Base-by-base conservation (phyloP, 2,329 filamentous ascomycete genomes). In the Trichoderma sp. region DNA sequence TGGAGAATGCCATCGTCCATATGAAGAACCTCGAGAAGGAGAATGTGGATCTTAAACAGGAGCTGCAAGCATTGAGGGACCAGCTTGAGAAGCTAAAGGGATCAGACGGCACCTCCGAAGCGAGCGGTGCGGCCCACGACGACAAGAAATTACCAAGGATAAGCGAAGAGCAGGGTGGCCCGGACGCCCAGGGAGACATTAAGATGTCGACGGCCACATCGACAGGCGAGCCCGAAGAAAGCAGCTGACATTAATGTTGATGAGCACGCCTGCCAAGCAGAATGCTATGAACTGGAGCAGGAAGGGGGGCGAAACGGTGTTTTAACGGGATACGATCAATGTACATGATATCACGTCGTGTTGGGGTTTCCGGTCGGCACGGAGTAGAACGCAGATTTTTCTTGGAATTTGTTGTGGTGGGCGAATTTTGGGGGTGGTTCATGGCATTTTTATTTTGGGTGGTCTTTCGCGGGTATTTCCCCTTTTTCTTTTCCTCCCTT, bases 1-100 rank as follows among this genome's bases (percentile, higher is more conserved):
- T 99, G n/a, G 95, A 99, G 79, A 90, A 92, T 80, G 95, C 95
- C 1, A 98, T 98, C 74, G 90, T 94, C 67, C 97, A 98, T 76
- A 97, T 99, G 80, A 94, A 92, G 79, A 86, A 89, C 69, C 80
- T 99, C 70, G 89, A 96, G 78, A 82, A 87, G 73, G 91, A 96
- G 76, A 86, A 93, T 15, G 85, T 85, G 27, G 84, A 85, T 67
- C 87, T 90, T 17, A 91, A 92, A 75, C 86, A 84, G 72, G 88
- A 87, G 76, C 74, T 92, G 19, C 69, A 74, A 19, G 72, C 74
- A 60, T 67, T 80, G 29, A 80, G 74, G 68, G 72, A 70, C 37
- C 74, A 75, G 54, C 68, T 80, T 35, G 75, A 77, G 54, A 74
- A 73, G 57, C 59, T 76, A 5, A 74, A 74, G 53, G 65, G 58